Conservation (phyloP, 2,329 filamentous ascomycete genomes). For the Plectosphaerella sp. region DNA sequence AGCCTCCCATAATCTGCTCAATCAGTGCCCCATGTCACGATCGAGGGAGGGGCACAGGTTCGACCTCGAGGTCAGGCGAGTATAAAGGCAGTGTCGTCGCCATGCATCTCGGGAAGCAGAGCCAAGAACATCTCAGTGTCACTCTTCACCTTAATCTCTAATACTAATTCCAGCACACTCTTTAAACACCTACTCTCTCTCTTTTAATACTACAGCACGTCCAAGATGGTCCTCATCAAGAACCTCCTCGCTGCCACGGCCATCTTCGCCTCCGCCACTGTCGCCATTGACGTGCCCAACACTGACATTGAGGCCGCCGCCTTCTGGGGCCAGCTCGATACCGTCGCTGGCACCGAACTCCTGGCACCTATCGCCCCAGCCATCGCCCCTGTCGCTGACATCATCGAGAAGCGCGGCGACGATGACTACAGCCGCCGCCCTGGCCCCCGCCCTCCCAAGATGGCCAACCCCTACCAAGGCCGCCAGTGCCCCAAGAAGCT, state of each 20-base stretch:
- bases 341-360: neutral
- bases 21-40: no score
- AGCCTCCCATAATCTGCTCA: no score
- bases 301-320: neutral
- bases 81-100: no score
- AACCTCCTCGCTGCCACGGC: neutral
- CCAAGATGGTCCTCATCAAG: neutral
- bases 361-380: neutral
- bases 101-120: no score
- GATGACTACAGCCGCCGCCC: neutral
- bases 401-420: neutral
- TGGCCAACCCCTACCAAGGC: slow-evolving; percentile 1
- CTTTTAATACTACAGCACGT: neutral
- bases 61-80: no score
- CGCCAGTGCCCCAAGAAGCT: slow-evolving; percentile 1
- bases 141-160: no score
- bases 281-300: neutral
- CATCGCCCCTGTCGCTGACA: neutral
- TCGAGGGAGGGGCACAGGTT: no score
- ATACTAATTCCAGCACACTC: no score
- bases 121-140: no score
- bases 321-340: neutral
- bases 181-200: neutral
- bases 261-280: neutral
- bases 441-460: neutral